Base-by-base conservation (phyloP, 768 basidiomycete species). In the Holtermannia corniformis region DNA sequence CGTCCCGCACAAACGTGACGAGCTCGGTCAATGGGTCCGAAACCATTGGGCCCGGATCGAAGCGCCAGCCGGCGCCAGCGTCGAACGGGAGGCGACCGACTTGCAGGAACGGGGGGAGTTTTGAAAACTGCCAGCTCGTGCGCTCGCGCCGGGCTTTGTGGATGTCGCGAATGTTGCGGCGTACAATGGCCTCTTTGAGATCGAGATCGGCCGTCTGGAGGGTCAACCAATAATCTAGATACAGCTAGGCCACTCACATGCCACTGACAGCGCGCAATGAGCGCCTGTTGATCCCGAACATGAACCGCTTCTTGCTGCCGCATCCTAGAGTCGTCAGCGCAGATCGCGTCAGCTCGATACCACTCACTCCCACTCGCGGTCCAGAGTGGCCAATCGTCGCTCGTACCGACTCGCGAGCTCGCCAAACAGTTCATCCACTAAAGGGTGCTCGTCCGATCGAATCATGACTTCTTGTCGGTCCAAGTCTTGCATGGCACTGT, bases 21-120 rank as follows among this genome's bases (percentile, higher is more conserved):
- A 61, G 40, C 11, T 44, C 25, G 13, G 51, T 37, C 23, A 47
- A 41, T 13, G 49, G 44, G 19, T 52, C 55, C 11, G 60, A 61
- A 19, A 63, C 26, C 19, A 63, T 47, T 27, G 47, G n/a, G 2
- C 49, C 47, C 26, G 50, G 52, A 28, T 55, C 44, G 21, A 63
- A 22, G 7, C 21, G 27, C 64, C 64, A 66, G 5, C 64, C 64
- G 11, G 62, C 64, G 5, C 58, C 64, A 23, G 62, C 64, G 16
- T 37, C 32, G 32, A 37, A 37, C 16, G 32, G 32, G 16, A 37
- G 7, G 7, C 51, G 37, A 10, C 62, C 62, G 32, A 44, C 54
- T 5, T 60, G 55, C 1, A 59, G 57, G 57, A 24, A 40, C 28
- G 5, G 24, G 50, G 24, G 20, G 22, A n/a, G 59, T 52, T 11